Evolutionary conservation across 108 stramenopile species (phyloP), one percentile per base, ranked within the genome.

Genomic region (Schizochytrium sp.): DNA sequence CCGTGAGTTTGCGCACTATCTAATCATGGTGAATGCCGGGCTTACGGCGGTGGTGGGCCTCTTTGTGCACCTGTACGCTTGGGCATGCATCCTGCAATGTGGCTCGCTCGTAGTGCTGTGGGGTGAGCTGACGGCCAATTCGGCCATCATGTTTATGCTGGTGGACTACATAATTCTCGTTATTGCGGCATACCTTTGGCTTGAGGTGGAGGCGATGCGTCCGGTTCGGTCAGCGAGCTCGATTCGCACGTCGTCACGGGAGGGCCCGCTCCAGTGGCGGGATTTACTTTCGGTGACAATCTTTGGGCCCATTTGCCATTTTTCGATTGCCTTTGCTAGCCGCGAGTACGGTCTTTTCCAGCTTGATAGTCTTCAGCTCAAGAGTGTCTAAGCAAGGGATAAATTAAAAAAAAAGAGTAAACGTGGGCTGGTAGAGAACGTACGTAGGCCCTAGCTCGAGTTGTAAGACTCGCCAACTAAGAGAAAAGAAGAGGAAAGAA

Each of bases 301-400:
- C 23, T 83, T 83, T 34, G 76, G 76, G 25, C 76, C 76, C 45
- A 83, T 53, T 53, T 83, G 76, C 51, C 76, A 83, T 34, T 83
- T 83, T 1, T 53, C 48, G 12, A 53, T 83, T 83, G 76, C 76
- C 28, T 83, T 83, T 53, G 76, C 76, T 2, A 34, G 76, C 23
- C 76, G 76, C 45, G 76, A 83, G 51, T 83, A 83, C 4, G 76
- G 76, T 83, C 28, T 83, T n/a, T 23, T 53, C 25, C 44, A 83
- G 76, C 4, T 83, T 0, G 76, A 83, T 45, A 23, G 51, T 34
- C 76, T 83, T 12, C 76, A 23, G n/a, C 45, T 83, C 4, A 83
- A 83, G 76, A 45, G 43, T 53, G 28, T n/a, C 76, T 83, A 83
- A 34, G 55, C 0, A 57, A 14, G 14, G 55, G 5, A 8, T 55